phyloP scores from a whole-genome alignment of 208 protist species.

The Leishmania aethiopica region DNA sequence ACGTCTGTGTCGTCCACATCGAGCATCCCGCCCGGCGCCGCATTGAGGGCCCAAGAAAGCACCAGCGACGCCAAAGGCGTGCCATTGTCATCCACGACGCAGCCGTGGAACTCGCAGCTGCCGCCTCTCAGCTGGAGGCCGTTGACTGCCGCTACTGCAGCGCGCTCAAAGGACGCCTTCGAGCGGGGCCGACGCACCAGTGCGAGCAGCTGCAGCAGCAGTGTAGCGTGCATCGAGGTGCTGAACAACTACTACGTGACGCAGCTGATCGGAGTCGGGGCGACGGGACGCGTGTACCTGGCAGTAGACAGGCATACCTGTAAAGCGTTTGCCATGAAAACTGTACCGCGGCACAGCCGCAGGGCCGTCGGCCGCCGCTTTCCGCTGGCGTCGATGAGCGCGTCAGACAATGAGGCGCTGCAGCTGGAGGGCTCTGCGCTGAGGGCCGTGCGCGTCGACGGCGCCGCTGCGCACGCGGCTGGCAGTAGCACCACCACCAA shows the following conservation, averaged over 20 bases:
- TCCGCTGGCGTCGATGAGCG: slow-evolving; percentile 6
- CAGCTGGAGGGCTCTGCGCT: background rate
- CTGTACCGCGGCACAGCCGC: slow-evolving; percentile 25
- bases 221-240: slow-evolving; percentile 26
- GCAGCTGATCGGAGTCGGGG: slow-evolving; percentile 45
- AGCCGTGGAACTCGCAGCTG: slow-evolving; percentile 10
- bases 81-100: slow-evolving; percentile 9
- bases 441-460: background rate
- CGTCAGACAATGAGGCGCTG: slow-evolving; percentile 1
- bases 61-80: background rate
- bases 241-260: slow-evolving; percentile 77
- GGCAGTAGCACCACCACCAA: background rate
- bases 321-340: slow-evolving; percentile 52
- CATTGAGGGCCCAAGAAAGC: background rate
- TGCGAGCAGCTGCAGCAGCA: slow-evolving; percentile 28
- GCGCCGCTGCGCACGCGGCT: background rate
- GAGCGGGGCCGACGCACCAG: slow-evolving; percentile 22
- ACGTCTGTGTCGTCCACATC: background rate
- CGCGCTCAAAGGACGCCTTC: slow-evolving; percentile 11
- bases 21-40: background rate
- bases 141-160: background rate
- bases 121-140: background rate
- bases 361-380: slow-evolving; percentile 12
- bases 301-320: slow-evolving; percentile 36
- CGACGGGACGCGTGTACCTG: slow-evolving; percentile 50